Evolutionary conservation across 306 rosid genomes (phyloP).

Genomic region (Lablab purpureus): DNA sequence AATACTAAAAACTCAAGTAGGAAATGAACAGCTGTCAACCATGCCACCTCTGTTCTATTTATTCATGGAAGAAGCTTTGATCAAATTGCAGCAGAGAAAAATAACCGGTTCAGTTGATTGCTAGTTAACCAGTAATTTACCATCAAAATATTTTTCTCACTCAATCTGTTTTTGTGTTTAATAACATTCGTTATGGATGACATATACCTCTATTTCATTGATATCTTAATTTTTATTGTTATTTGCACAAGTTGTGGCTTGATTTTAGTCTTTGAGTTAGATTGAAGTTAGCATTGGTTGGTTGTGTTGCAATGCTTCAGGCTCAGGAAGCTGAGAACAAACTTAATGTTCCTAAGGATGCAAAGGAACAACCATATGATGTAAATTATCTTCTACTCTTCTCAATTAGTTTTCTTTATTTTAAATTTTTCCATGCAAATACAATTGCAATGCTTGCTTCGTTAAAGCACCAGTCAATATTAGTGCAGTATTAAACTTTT

Average conservation of each 20-base stretch:
- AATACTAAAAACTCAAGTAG: neutral
- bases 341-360: constrained; percentile 37
- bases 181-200: neutral
- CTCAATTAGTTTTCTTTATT: neutral
- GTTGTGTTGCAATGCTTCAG: constrained; percentile 52
- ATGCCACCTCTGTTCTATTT: constrained; percentile 8
- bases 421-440: neutral
- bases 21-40: neutral
- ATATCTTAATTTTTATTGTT: constrained; percentile 24
- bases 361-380: constrained; percentile 49
- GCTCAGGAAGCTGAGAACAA: constrained; percentile 54
- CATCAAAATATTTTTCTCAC: constrained; percentile 15
- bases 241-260: constrained; percentile 19
- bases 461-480: neutral
- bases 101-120: too few relatives aligned
- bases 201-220: neutral
- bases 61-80: neutral
- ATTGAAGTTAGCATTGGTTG: constrained; percentile 44
- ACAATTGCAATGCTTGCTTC: neutral
- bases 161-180: neutral
- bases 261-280: constrained; percentile 39
- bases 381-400: constrained; percentile 43
- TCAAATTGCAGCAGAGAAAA: constrained; percentile 6
- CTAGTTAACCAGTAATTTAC: constrained; percentile 12
- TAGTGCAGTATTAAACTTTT: constrained; percentile 32